Base-by-base conservation (phyloP, 2,329 filamentous ascomycete species). In the Cladosporium colombiae region DNA sequence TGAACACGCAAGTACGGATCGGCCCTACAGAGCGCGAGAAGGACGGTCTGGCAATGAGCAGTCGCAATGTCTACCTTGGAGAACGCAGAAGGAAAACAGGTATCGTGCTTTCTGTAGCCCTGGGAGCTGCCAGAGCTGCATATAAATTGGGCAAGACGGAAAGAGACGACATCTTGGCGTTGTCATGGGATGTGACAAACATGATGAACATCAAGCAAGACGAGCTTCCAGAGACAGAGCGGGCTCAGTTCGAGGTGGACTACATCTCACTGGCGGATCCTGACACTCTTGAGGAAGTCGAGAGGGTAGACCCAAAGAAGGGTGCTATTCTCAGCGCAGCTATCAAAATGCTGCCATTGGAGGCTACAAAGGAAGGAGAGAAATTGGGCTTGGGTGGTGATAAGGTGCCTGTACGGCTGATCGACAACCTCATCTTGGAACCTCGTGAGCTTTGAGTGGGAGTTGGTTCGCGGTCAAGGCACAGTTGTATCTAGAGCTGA, bases 241-340 rank as follows among this genome's bases (percentile, higher is more conserved):
- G 92, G 58, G 91, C 88, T 3, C 80, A 82, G 60, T 95, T 93
- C 68, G 91, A 96, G 75, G 84, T 97, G 10, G 94, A 98, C 77
- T 99, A 99, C 76, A 86, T 99, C 65, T 96, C 93, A 18, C 83
- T 99, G 29, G 91, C 94, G 0, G 92, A 98, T 73, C 91, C 92
- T 0, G 88, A 92, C 10, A 90, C 89, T 0, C 86, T 99, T 81
- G 85, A 91, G 67, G 94, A 98, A 79, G 73, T 97, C 1, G 84
- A 90, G 0, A 76, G 80, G 14, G 85, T 98, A 1, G 91, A 97
- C 73, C 82, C 84, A 0, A 78, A 80, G 0, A 87, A 82, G 69
- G 94, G 94, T 1, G 93, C 90, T 0, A 90, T 99, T 40, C 78
- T 99, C 65, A 98, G 94, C 75, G 93, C 92, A 3, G 95, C 95